Evolutionary conservation across 2,329 filamentous ascomycete genomes (phyloP), one percentile per base, ranked within the genome.

Genomic region (Camptophora hylomeconis): DNA sequence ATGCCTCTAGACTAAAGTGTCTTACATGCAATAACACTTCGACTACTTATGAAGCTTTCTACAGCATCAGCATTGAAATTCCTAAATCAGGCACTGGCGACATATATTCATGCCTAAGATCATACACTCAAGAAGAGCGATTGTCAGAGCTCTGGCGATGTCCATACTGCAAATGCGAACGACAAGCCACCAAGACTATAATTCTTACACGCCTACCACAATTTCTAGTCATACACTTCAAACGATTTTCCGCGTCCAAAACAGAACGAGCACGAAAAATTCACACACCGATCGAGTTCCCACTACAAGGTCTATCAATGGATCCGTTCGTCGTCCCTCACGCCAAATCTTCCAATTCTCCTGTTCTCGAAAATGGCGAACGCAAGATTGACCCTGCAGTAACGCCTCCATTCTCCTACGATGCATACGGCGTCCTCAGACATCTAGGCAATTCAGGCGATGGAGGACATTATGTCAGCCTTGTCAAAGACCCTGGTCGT

Each of bases 361-460:
- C 15, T 31, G 38, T 27, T 50, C 19, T 11, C 33, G 7, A 18
- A 21, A 15, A 25, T 4, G 19, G 10, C 16, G 33, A 6, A 17
- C 46, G 51, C 21, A 35, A 45, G 21, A 30, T 54, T 47, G 40
- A 45, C 21, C 41, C 44, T 23, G 51, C 44, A 30, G 57, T 44
- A 31, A 58, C 48, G 29, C 50, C 51, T 1, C 76, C 80, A 0
- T 83, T 80, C 47, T 58, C 63, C 4, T 98, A 94, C 52, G 78
- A 92, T 47, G 76, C 80, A 29, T 94, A 92, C 49, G 87, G 76
- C 2, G 78, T 94, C 5, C 71, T 92, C 30, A 66, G 80, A 37
- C 86, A 94, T 51, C 55, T 70, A 3, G 86, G 86, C 13, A 58
- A 58, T 1, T 72, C 65, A 1, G 61, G 80, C 29, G 69, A 71